phyloP scores from a whole-genome alignment of 352 stramenopile genomes.

The Thalassiosira oceanica region DNA sequence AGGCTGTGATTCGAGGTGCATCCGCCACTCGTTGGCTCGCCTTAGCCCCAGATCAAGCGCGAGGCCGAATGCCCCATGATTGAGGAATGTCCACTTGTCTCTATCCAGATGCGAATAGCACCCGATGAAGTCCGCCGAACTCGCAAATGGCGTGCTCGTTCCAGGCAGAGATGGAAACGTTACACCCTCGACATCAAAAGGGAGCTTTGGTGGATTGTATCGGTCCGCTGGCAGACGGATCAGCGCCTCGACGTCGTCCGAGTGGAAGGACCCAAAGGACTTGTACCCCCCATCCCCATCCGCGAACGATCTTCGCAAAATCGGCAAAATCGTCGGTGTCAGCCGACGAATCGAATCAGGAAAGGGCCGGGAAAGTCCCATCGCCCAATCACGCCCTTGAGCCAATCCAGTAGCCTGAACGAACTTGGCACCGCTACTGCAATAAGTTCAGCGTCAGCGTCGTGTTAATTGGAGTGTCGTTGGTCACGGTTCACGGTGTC shows the following conservation, averaged over 20 bases:
- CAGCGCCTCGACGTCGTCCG: conserved; percentile 65
- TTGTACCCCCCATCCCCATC: conserved; percentile 63
- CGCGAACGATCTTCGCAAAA: too few relatives aligned
- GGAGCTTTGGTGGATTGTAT: conserved; percentile 46
- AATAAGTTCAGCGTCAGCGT: too few relatives aligned
- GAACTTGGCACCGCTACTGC: too few relatives aligned
- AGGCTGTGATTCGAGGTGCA: conserved; percentile 85
- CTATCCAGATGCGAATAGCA: conserved; percentile 49
- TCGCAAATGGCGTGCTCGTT: conserved; percentile 11
- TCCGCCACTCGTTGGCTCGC: conserved; percentile 83
- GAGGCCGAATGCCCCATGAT: conserved; percentile 91
- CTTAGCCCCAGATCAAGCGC: conserved; percentile 78
- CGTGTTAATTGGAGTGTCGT: too few relatives aligned
- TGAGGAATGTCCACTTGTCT: conserved; percentile 87
- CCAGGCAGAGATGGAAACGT: neutral
- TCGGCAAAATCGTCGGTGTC: too few relatives aligned
- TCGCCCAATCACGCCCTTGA: too few relatives aligned
- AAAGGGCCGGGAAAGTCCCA: too few relatives aligned
- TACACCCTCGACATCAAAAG: conserved; percentile 34
- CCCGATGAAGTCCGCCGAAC: conserved; percentile 6
- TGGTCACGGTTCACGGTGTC: too few relatives aligned
- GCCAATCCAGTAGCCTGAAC: too few relatives aligned
- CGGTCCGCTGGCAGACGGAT: conserved; percentile 40
- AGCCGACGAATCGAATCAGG: too few relatives aligned
- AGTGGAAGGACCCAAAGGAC: conserved; percentile 73